phyloP scores from a whole-genome alignment of 192 early-diverging fungal genomes.

The Backusella psychrophila region DNA sequence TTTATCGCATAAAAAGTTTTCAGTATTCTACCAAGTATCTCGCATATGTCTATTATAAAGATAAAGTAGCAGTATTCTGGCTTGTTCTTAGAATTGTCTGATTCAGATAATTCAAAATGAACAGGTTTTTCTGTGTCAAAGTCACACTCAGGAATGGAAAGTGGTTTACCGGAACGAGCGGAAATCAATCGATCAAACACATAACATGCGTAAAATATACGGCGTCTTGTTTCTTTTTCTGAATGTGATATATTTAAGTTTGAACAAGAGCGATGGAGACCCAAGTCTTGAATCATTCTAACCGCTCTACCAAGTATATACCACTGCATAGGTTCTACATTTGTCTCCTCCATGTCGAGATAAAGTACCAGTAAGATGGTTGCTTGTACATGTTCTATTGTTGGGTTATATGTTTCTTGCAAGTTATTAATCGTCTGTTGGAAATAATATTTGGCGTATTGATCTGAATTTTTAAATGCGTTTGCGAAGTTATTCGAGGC shows the following conservation, averaged over 20 bases:
- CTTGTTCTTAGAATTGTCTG: neutral
- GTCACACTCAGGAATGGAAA: constrained; percentile 41
- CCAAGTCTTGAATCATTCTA: constrained; percentile 56
- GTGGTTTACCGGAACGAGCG: constrained; percentile 45
- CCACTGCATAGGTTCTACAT: constrained; percentile 31
- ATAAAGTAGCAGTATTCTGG: constrained; percentile 39
- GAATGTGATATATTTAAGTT: constrained; percentile 44
- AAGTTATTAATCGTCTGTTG: constrained; percentile 16
- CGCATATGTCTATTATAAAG: constrained; percentile 45
- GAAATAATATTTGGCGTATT: constrained; percentile 12
- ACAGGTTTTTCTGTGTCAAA: constrained; percentile 28
- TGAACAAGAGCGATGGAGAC: constrained; percentile 50
- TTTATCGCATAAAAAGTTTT: constrained; percentile 45
- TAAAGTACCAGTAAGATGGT: constrained; percentile 20
- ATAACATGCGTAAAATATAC: constrained; percentile 25
- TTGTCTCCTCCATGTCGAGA: constrained; percentile 24
- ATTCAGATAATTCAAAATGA: constrained; percentile 29
- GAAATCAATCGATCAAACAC: constrained; percentile 36
- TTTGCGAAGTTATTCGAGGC: neutral
- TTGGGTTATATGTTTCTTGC: neutral
- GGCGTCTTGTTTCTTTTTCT: constrained; percentile 46
- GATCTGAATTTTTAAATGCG: neutral
- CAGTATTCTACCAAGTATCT: constrained; percentile 47
- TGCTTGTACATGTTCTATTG: constrained; percentile 22
- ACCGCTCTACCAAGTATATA: constrained; percentile 39